Evolutionary conservation across 148 eudicot species (phyloP).

Genomic region (Rhododendron mucronatum): DNA sequence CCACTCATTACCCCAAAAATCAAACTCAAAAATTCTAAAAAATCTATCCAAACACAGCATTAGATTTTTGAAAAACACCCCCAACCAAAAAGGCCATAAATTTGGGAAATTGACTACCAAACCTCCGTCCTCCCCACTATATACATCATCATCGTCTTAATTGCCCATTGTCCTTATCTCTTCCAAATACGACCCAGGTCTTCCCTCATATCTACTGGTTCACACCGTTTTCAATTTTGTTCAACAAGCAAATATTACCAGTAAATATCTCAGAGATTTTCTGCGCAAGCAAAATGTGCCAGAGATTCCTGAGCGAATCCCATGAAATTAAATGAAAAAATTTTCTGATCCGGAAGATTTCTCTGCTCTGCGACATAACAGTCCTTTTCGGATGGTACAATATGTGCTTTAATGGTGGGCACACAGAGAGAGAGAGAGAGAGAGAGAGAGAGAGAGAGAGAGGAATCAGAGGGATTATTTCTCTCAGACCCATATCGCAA

Average conservation of each 20-base stretch:
- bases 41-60: too few species aligned
- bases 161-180: neutral
- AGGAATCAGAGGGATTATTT: conserved; percentile 1
- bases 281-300: conserved; percentile 12
- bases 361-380: neutral
- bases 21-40: too few species aligned
- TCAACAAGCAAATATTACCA: neutral
- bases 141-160: conserved; percentile 2
- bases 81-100: neutral
- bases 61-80: neutral
- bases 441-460: neutral
- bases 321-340: neutral
- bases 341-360: conserved; percentile 9
- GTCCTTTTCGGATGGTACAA: conserved; percentile 10
- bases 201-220: neutral
- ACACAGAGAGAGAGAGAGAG: neutral
- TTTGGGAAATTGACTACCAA: neutral
- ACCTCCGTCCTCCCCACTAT: neutral
- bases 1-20: too few species aligned
- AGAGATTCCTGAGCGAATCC: conserved; percentile 24
- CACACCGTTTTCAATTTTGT: neutral
- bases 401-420: conserved; percentile 8
- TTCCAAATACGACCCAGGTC: neutral
- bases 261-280: conserved; percentile 3
- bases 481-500: neutral